A percentile compares a stretch with the other conserved stretches of the same genome.
Conservation (phyloP, 495 filamentous ascomycete genomes). For the Rhypophila decipiens region DNA sequence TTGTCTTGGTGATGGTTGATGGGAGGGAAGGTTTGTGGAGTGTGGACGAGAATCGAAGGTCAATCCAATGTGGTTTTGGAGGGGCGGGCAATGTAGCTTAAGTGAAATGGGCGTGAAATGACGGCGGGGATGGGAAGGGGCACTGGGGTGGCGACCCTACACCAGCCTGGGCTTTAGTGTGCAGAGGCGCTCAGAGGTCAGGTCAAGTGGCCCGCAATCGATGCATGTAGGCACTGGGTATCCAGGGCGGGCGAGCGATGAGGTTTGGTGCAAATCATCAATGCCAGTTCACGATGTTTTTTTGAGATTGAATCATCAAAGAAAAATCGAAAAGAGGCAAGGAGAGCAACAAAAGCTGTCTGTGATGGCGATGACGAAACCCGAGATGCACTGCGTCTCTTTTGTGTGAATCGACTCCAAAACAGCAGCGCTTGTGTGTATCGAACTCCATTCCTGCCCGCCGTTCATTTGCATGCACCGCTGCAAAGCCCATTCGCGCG, state of each 20-base stretch:
- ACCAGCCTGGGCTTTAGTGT: slow-evolving; percentile 23
- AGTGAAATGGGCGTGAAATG: slow-evolving; percentile 26
- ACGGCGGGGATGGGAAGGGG: slow-evolving; percentile 33
- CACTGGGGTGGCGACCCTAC: slow-evolving; percentile 28
- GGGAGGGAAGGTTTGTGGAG: slow-evolving; percentile 1
- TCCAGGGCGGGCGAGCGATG: background rate
- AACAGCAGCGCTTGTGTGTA: background rate
- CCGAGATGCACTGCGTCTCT: background rate
- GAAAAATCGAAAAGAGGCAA: background rate
- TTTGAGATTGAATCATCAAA: background rate
- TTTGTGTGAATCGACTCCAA: slow-evolving; percentile 2
- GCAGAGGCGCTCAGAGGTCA: slow-evolving; percentile 22
- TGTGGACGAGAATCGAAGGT: slow-evolving; percentile 18
- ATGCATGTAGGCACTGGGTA: slow-evolving; percentile 4
- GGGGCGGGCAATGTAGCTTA: slow-evolving; percentile 29
- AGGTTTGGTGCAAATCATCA: background rate
- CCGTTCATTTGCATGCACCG: background rate
- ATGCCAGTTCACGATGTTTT: background rate
- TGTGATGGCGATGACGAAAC: background rate
- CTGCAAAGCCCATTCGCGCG: slow-evolving; percentile 20
- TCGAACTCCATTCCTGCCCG: slow-evolving; percentile 1
- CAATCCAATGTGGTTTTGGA: slow-evolving; percentile 25
- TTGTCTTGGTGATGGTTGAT: background rate
- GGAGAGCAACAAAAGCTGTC: background rate
- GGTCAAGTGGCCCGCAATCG: slow-evolving; percentile 23